Percentiles rank a stretch among this genome's conserved stretches.
Evolutionary conservation across 2,329 filamentous ascomycete genomes (phyloP).

Genomic region (Fusarium sublunatum): DNA sequence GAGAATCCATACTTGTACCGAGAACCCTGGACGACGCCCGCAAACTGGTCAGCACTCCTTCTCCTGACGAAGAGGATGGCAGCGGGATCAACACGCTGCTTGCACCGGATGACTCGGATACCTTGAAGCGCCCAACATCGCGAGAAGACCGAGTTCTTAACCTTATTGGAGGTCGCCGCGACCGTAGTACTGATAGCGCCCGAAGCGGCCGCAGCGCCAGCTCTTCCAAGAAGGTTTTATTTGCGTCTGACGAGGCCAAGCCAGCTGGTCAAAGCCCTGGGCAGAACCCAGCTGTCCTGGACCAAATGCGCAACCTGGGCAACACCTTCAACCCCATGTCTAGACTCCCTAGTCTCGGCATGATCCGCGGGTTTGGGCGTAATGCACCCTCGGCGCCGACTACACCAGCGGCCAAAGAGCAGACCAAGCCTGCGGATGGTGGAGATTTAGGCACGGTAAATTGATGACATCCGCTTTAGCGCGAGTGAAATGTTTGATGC

Average conservation of each 20-base stretch:
- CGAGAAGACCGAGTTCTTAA: constrained; percentile 75
- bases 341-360: constrained; percentile 77
- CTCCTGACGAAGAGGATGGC: constrained; percentile 71
- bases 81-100: constrained; percentile 66
- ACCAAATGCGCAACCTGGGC: constrained; percentile 83
- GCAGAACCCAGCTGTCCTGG: constrained; percentile 71
- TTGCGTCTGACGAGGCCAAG: constrained; percentile 56
- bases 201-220: constrained; percentile 72
- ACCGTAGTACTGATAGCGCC: constrained; percentile 80
- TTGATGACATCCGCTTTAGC: constrained; percentile 1
- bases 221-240: constrained; percentile 68
- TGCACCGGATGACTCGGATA: constrained; percentile 54
- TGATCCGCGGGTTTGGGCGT: constrained; percentile 80
- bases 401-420: constrained; percentile 54
- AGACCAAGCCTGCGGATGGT: constrained; percentile 59
- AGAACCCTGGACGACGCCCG: constrained; percentile 94
- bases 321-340: constrained; percentile 86
- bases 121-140: constrained; percentile 44
- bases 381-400: constrained; percentile 54
- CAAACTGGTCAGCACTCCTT: constrained; percentile 82
- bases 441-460: constrained; percentile 69
- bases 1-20: constrained; percentile 71
- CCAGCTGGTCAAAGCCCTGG: constrained; percentile 28
- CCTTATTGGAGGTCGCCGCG: constrained; percentile 78
- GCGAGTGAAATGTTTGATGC: not conserved